These are phyloP conservation scores for Cordyceps fumosorosea DNA, from an alignment of 2,329 filamentous ascomycete genomes.

Conservation along the genomic window DNA sequence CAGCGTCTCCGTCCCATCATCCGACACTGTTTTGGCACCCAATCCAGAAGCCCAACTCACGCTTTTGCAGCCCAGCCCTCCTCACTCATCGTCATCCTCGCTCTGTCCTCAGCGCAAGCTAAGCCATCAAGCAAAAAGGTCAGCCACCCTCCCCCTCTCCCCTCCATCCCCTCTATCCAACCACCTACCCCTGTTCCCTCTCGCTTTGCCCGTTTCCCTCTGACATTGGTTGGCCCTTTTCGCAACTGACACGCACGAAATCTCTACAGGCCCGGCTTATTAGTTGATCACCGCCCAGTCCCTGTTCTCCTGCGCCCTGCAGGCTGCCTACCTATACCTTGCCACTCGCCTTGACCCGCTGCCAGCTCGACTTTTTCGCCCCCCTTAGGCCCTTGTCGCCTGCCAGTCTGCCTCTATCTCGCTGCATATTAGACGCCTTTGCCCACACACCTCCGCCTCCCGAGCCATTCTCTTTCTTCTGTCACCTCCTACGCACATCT, in stretches of 20 bases:
- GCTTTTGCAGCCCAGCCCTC: background rate
- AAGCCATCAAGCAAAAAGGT: background rate
- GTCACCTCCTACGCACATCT: background rate
- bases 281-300: slow-evolving; percentile 1
- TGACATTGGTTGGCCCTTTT: background rate
- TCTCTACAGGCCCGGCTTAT: background rate
- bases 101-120: background rate
- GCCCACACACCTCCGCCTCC: background rate
- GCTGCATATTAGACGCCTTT: slow-evolving; percentile 4
- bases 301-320: background rate
- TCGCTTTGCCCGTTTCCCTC: background rate
- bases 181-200: background rate
- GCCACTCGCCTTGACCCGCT: slow-evolving; percentile 3
- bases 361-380: slow-evolving; percentile 5
- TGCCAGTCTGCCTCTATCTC: background rate
- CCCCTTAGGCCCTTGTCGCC: background rate
- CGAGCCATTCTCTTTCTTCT: background rate
- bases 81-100: background rate
- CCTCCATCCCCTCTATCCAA: background rate
- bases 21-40: slow-evolving; percentile 9
- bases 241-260: slow-evolving; percentile 5
- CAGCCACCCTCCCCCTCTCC: background rate
- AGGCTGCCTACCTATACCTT: background rate
- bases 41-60: slow-evolving; percentile 2
- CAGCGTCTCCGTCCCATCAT: background rate